Conservation (phyloP, 2,329 filamentous ascomycete genomes). For the Alternaria consortialis region DNA sequence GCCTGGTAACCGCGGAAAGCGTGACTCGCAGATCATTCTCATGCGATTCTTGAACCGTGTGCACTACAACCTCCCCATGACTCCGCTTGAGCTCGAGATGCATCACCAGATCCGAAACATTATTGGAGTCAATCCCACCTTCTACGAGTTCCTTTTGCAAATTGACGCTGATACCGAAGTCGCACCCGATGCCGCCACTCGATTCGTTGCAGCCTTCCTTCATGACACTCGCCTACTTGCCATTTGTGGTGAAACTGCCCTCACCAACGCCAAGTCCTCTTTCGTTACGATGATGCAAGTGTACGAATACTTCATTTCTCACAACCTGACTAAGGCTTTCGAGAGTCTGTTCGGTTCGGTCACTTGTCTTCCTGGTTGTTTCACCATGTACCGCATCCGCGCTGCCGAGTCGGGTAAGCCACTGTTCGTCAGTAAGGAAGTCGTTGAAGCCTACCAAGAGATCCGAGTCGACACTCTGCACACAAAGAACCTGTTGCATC, state of each 20-base stretch:
- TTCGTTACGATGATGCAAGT: slow-evolving; percentile 99
- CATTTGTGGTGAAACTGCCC: slow-evolving; percentile 90
- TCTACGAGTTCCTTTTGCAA: slow-evolving; percentile 96
- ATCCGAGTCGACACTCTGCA: slow-evolving; percentile 97
- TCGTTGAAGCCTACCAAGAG: slow-evolving; percentile 86
- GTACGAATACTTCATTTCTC: slow-evolving; percentile 99
- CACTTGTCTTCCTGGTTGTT: slow-evolving; percentile 97
- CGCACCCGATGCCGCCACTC: slow-evolving; percentile 85
- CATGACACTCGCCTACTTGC: slow-evolving; percentile 94
- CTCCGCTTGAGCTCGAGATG: slow-evolving; percentile 94
- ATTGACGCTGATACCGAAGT: slow-evolving; percentile 98
- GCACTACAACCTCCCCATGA: slow-evolving; percentile 97
- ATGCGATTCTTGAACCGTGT: slow-evolving; percentile 99
- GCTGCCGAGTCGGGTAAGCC: slow-evolving; percentile 95
- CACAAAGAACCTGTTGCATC: slow-evolving; percentile 97
- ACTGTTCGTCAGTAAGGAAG: slow-evolving; percentile 91
- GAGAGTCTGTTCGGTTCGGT: slow-evolving; percentile 97
- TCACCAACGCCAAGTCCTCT: slow-evolving; percentile 91
- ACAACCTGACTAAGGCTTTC: slow-evolving; percentile 96
- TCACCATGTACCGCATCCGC: slow-evolving; percentile 98
- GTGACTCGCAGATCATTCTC: slow-evolving; percentile 97
- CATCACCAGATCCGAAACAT: slow-evolving; percentile 99
- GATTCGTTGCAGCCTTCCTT: slow-evolving; percentile 90
- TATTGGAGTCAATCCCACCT: slow-evolving; percentile 96
- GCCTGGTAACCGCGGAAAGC: slow-evolving; percentile 97